phyloP scores from a whole-genome alignment of 495 filamentous ascomycete species.

The Geoglossum glabrum region DNA sequence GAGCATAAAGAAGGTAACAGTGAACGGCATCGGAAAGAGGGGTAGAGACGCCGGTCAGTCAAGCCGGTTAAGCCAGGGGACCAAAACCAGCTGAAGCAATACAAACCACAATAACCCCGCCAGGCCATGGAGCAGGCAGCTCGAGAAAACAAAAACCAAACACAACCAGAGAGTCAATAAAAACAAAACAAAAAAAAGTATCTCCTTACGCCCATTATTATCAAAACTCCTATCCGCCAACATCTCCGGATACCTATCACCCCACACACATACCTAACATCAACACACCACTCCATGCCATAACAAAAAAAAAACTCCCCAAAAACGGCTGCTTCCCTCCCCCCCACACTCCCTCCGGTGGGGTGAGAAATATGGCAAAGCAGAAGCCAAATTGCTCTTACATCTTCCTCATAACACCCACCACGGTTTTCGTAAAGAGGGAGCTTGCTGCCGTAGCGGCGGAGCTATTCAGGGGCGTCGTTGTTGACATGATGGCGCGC shows the following conservation, averaged over 20 bases:
- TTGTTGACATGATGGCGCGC: not conserved
- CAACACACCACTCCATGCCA: not conserved
- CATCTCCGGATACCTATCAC: slow-evolving; percentile 59
- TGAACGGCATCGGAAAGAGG: too few relatives aligned
- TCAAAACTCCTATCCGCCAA: slow-evolving; percentile 84
- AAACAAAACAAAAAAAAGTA: not conserved
- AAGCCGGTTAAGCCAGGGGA: not conserved
- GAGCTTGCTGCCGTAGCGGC: too few relatives aligned
- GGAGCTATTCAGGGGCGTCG: not conserved
- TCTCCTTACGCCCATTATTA: slow-evolving; percentile 62
- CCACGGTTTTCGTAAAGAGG: slow-evolving; percentile 58
- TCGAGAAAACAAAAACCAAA: not conserved
- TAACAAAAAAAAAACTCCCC: not conserved
- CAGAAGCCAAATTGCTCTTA: too few relatives aligned
- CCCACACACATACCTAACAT: slow-evolving; percentile 6
- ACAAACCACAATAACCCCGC: not conserved
- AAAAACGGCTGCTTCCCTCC: too few relatives aligned
- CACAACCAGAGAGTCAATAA: not conserved
- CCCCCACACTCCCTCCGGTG: too few relatives aligned
- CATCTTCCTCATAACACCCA: slow-evolving; percentile 65
- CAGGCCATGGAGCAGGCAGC: not conserved
- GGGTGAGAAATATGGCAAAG: too few relatives aligned
- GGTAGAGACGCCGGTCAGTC: too few relatives aligned
- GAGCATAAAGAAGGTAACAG: not conserved
- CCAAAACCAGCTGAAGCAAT: not conserved